Evolutionary conservation across 2,329 filamentous ascomycete species (phyloP), one percentile per base, ranked within the genome.

Genomic region (Bipolaris oryzae): DNA sequence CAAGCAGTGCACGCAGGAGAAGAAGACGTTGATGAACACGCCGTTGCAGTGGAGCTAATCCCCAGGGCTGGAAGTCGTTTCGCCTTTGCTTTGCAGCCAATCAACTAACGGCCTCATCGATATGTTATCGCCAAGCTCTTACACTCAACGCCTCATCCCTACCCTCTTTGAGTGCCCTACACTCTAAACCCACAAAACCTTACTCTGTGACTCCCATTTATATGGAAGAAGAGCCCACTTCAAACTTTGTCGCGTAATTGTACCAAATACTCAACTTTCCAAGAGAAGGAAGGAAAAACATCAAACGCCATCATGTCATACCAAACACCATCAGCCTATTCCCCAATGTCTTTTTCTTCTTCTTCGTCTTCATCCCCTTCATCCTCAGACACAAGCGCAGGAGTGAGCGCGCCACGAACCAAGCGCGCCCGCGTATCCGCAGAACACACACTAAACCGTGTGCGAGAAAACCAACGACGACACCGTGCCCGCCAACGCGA

Each of bases 391-490:
- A 50, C 51, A n/a, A n/a, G 11, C 31, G 16, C 52, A 7, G 57
- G 28, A 13, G 28, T 10, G 28, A 31, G 28, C 28, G 28, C 49
- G 3, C 61, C 64, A 45, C 66, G 57, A 53, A 47, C 57, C 21
- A 67, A 68, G 23, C 38, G 50, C 35, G 31, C 54, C 25, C 54
- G 54, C 31, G 72, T 74, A 7, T 67, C 71, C 21, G 67, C 75
- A 42, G 71, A 73, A 44, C 73, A 78, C 60, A 72, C 76, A 0
- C 60, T 78, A 20, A 69, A 66, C 49, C 76, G 81, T 7, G 77
- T 81, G 15, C 79, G 81, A n/a, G 78, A 84, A 43, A 84, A 84
- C 60, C 81, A 84, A 63, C 78, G 81, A 37, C 77, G 81, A 21
- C 81, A 84, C 61, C 79, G 81, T 4, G 79, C 80, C 7, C 72